Evolutionary conservation across 495 filamentous ascomycete genomes (phyloP).

Genomic region (Darksidea phi): DNA sequence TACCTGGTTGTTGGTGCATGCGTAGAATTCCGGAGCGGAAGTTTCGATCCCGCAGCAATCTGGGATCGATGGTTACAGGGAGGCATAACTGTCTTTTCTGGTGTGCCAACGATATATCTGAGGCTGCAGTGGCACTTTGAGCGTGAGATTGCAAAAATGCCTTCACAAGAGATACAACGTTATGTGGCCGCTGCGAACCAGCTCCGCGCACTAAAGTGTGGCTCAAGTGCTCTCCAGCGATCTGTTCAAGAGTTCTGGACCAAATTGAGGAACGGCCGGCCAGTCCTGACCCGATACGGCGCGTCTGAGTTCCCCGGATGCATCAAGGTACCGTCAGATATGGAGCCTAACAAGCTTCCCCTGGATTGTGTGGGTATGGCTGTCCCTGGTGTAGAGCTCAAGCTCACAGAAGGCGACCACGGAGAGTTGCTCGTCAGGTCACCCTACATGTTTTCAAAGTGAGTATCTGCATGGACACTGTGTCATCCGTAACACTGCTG

Average conservation of each 20-base stretch:
- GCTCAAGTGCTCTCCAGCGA: too few species aligned
- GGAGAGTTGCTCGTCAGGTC: conserved; percentile 48
- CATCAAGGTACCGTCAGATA: too few species aligned
- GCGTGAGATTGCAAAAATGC: conserved; percentile 28
- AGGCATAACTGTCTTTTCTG: conserved; percentile 51
- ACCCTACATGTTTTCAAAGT: too few species aligned
- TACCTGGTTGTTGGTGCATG: conserved; percentile 47
- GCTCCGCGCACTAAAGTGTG: too few species aligned
- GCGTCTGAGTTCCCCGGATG: too few species aligned
- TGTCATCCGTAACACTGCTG: too few species aligned
- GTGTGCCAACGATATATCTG: conserved; percentile 55
- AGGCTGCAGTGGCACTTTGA: conserved; percentile 52
- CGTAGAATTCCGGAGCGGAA: conserved; percentile 50
- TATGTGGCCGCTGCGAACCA: conserved; percentile 46
- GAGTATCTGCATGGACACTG: too few species aligned
- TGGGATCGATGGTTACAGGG: conserved; percentile 52
- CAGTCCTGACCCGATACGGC: too few species aligned
- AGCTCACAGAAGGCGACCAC: conserved; percentile 42
- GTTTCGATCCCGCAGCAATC: conserved; percentile 51
- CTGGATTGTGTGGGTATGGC: conserved; percentile 49
- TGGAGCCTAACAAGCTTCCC: conserved; percentile 42
- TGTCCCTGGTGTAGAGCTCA: conserved; percentile 41
- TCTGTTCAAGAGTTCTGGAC: too few species aligned
- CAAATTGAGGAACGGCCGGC: too few species aligned
- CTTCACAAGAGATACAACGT: conserved; percentile 31